These are phyloP conservation scores for Hypocrella siamensis DNA, from an alignment of 2,329 filamentous ascomycete species.

Conservation along the genomic window DNA sequence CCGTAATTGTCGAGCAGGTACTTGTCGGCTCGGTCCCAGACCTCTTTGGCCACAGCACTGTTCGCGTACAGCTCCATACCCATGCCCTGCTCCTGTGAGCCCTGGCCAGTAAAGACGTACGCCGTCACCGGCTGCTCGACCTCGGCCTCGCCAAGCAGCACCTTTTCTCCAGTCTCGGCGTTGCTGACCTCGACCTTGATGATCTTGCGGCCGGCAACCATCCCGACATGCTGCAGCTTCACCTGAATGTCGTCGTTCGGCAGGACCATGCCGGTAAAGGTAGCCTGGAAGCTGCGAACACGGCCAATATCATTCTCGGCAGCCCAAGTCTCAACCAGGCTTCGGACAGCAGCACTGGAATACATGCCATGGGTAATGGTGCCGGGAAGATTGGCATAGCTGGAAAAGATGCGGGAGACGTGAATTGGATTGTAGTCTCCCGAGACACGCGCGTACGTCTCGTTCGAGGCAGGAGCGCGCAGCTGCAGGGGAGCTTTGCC, in stretches of 20 bases:
- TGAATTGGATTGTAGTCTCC: constrained; percentile 99
- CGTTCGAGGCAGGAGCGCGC: constrained; percentile 87
- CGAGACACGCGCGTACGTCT: constrained; percentile 93
- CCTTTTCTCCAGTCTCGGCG: constrained; percentile 91
- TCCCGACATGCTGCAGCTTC: constrained; percentile 89
- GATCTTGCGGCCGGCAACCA: constrained; percentile 97
- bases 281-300: constrained; percentile 93
- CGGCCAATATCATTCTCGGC: constrained; percentile 97
- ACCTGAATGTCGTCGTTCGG: constrained; percentile 93
- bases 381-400: constrained; percentile 86
- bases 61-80: constrained; percentile 96
- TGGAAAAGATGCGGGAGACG: constrained; percentile 91
- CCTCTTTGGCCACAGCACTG: constrained; percentile 86
- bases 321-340: constrained; percentile 95
- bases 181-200: constrained; percentile 97
- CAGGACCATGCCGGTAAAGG: constrained; percentile 94
- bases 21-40: constrained; percentile 95
- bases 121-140: constrained; percentile 94
- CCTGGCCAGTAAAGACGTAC: constrained; percentile 96
- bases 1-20: constrained; percentile 98
- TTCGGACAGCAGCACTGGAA: constrained; percentile 89
- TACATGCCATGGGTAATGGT: constrained; percentile 99
- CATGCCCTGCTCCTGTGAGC: constrained; percentile 98
- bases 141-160: constrained; percentile 86
- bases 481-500: constrained; percentile 80